A percentile compares a stretch with the other conserved stretches of the same genome.
These are phyloP conservation scores for Stagonosporopsis rhizophila DNA, from an alignment of 2,329 filamentous ascomycete genomes.

Conservation along the genomic window DNA sequence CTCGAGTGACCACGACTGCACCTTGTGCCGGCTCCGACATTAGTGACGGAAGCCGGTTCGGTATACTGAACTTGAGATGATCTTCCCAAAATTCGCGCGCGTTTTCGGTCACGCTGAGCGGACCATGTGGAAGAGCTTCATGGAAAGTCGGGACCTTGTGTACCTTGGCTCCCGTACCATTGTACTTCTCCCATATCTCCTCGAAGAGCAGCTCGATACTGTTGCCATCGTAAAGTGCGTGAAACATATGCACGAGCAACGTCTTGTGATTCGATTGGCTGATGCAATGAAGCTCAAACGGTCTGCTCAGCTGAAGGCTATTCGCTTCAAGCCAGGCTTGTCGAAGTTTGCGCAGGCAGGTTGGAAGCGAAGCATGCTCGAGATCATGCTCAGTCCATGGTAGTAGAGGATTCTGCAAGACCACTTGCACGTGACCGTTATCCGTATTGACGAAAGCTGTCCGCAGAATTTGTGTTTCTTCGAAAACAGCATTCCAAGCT, in stretches of 20 bases:
- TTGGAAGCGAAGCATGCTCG: conserved; percentile 29
- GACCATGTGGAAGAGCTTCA: conserved; percentile 72
- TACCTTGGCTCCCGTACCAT: conserved; percentile 24
- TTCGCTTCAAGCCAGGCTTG: conserved; percentile 37
- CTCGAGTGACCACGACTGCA: conserved; percentile 35
- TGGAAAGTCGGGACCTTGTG: conserved; percentile 64
- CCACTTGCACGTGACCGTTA: conserved; percentile 79
- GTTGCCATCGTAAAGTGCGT: conserved; percentile 85
- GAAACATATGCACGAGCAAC: conserved; percentile 76
- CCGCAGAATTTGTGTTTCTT: conserved; percentile 69
- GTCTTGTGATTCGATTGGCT: conserved; percentile 38
- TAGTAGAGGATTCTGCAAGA: conserved; percentile 56
- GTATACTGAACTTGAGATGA: conserved; percentile 56
- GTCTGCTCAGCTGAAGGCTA: conserved; percentile 57
- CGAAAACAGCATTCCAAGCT: conserved; percentile 66
- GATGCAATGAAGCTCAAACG: conserved; percentile 61
- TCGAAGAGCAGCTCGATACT: conserved; percentile 74
- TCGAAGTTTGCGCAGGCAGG: background rate
- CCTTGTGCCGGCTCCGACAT: conserved; percentile 22
- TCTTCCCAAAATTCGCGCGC: conserved; percentile 72
- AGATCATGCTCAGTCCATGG: conserved; percentile 26
- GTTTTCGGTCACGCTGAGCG: conserved; percentile 60
- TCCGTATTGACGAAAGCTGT: conserved; percentile 75
- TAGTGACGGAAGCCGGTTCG: conserved; percentile 39
- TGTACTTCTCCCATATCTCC: conserved; percentile 63